Evolutionary conservation across 2,329 filamentous ascomycete genomes (phyloP), one percentile per base, ranked within the genome.

Genomic region (Clarireedia hainanense): DNA sequence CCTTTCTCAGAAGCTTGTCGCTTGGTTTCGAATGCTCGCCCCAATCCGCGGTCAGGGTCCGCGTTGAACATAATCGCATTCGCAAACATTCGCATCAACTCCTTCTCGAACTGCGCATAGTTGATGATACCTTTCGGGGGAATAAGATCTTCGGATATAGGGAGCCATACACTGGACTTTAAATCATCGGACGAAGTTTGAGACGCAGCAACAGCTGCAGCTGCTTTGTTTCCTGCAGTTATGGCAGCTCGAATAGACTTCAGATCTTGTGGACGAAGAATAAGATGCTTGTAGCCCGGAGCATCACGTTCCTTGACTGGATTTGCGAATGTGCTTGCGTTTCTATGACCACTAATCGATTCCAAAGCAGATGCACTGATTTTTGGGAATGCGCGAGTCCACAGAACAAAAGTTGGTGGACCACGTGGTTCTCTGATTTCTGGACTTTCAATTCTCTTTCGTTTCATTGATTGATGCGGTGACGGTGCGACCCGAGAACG

Each of bases 31-130:
- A 80, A 70, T 60, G 64, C 30, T 60, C 61, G 27, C 0, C 64
- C 61, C 61, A 91, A 88, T 0, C 87, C 86, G 26, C 85, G 81
- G 62, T 88, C 77, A 0, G 86, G 84, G 60, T 95, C 89, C 0
- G 88, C 85, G 65, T 97, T 97, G 76, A 96, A 99, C 94, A 99
- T 97, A 71, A 96, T 88, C 17, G 94, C 92, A 67, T 97, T 97
- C 63, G 91, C 90, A 70, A 97, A 96, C 89, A 97, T 96, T 65
- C 95, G 88, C 64, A 95, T 89, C 10, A 97, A 76, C 70, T 97
- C 92, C 62, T 91, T 89, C 71, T 97, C 92, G 15, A 97, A 78
- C 69, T 97, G 94, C 1, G 87, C 84, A 50, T 88, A 91, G 71
- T 97, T 97, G 71, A 97, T 89, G 64, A 97, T 96, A 20, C 85